Evolutionary conservation across 1,139 yeast species (phyloP), one percentile per base, ranked within the genome.

Genomic region (Pichia inconspicua): DNA sequence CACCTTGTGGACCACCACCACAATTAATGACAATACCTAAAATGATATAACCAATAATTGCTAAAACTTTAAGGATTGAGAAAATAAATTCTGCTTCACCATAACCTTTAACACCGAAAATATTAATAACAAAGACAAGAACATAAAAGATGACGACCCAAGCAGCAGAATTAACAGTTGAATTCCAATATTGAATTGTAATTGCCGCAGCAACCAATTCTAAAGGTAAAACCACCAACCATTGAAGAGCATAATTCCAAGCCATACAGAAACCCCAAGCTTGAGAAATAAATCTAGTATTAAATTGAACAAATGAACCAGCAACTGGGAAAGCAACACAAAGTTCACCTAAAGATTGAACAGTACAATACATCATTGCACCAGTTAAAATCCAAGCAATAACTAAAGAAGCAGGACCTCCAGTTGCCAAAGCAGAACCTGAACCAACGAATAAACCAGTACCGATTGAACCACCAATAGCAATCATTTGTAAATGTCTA

Each of bases 401-500:
- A 32, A 82, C 68, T 41, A 80, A 62, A 43, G 81, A 72, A 3
- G 81, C 88, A 14, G 92, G 90, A 41, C 92, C 92, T 62, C 86
- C 85, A 19, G 72, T 68, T 49, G 68, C 66, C 55, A 83, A 69
- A 10, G 87, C 82, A 53, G 73, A 70, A 53, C 89, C 89, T 32
- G 80, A 71, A 61, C 84, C 84, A 41, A 82, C 78, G 58, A 74
- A 74, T 48, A 75, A 64, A 57, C 80, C 80, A 14, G 80, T 84
- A 66, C 96, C 95, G 54, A 87, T 84, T 47, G 88, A 75, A 54
- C 95, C 95, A 61, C 95, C 95, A 58, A 87, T 81, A 44, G 95
- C 94, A 63, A 87, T 82, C 87, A 86, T 84, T 61, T 83, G 84
- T 58, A 86, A 69, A 71, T 85, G 80, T 68, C 86, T 73, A 42